Percentiles rank a stretch among this genome's conserved stretches.
Evolutionary conservation across 768 basidiomycete genomes (phyloP).

Genomic region (Suillus ampliporus): DNA sequence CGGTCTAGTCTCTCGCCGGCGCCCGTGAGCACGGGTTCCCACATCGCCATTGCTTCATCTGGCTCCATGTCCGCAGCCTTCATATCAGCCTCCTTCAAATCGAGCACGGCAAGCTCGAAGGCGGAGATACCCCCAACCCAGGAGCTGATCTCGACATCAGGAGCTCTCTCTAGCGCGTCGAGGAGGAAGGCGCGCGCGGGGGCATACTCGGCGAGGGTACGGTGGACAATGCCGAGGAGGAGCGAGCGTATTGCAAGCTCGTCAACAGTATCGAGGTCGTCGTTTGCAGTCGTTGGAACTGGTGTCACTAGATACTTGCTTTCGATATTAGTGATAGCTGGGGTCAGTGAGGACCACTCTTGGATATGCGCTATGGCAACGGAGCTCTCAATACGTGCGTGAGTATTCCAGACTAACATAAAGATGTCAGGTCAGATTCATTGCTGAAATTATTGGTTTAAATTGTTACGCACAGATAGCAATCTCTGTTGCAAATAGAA

Average conservation of each 20-base stretch:
- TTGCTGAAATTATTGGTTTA: background rate
- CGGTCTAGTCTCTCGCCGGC: slow-evolving; percentile 58
- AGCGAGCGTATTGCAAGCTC: slow-evolving; percentile 73
- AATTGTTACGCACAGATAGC: slow-evolving; percentile 60
- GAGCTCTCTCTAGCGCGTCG: slow-evolving; percentile 53
- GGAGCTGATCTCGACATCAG: slow-evolving; percentile 52
- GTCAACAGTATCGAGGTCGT: slow-evolving; percentile 69
- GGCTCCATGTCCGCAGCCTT: slow-evolving; percentile 40
- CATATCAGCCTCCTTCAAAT: slow-evolving; percentile 63
- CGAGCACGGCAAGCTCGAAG: slow-evolving; percentile 76
- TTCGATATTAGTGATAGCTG: slow-evolving; percentile 42
- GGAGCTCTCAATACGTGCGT: slow-evolving; percentile 58
- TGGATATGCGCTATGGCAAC: slow-evolving; percentile 65
- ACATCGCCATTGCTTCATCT: slow-evolving; percentile 35
- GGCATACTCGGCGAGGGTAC: slow-evolving; percentile 54
- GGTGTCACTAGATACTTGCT: slow-evolving; percentile 30
- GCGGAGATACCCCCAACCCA: slow-evolving; percentile 73
- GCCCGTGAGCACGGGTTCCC: slow-evolving; percentile 53
- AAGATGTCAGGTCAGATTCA: slow-evolving; percentile 12
- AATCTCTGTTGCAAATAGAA: slow-evolving; percentile 54
- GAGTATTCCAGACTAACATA: slow-evolving; percentile 76
- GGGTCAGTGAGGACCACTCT: slow-evolving; percentile 56
- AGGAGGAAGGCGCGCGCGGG: slow-evolving; percentile 54
- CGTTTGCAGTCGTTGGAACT: background rate
- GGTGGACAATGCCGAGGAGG: slow-evolving; percentile 69